Conservation (phyloP, 1,284 basidiomycete genomes). For the Cystobasidium sp. region DNA sequence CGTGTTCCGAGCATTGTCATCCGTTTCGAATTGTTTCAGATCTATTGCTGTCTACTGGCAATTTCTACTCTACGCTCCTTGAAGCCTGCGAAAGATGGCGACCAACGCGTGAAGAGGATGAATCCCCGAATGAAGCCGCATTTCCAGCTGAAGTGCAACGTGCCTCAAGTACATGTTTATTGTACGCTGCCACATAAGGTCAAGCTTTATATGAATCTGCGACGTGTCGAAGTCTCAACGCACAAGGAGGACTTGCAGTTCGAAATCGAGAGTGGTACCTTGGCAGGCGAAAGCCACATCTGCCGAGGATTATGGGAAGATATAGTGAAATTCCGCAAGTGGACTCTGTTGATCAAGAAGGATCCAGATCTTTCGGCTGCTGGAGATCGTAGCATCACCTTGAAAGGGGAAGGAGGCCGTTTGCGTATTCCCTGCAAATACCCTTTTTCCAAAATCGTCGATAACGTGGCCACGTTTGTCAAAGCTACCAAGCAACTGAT, state of each 20-base stretch:
- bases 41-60: slow-evolving; percentile 75
- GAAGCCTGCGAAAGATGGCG: slow-evolving; percentile 19
- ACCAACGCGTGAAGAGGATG: slow-evolving; percentile 38
- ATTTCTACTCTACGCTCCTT: slow-evolving; percentile 64
- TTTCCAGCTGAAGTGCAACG: slow-evolving; percentile 50
- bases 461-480: slow-evolving; percentile 58
- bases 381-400: slow-evolving; percentile 53
- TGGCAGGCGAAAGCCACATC: slow-evolving; percentile 60
- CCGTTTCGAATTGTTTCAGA: slow-evolving; percentile 69
- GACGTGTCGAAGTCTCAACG: slow-evolving; percentile 47
- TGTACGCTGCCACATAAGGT: slow-evolving; percentile 55
- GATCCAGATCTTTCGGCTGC: slow-evolving; percentile 53
- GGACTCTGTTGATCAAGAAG: slow-evolving; percentile 61
- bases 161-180: slow-evolving; percentile 55
- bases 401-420: slow-evolving; percentile 70
- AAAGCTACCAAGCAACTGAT: slow-evolving; percentile 60
- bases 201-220: slow-evolving; percentile 49
- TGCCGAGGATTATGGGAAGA: slow-evolving; percentile 73
- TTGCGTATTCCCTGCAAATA: slow-evolving; percentile 81
- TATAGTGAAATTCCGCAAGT: slow-evolving; percentile 67
- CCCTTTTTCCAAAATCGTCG: slow-evolving; percentile 64
- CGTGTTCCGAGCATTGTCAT: slow-evolving; percentile 60
- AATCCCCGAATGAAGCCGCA: slow-evolving; percentile 44
- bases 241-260: slow-evolving; percentile 52
- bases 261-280: slow-evolving; percentile 57